Base-by-base conservation (phyloP, 257 asterid species). In the Solanum medicagineum region DNA sequence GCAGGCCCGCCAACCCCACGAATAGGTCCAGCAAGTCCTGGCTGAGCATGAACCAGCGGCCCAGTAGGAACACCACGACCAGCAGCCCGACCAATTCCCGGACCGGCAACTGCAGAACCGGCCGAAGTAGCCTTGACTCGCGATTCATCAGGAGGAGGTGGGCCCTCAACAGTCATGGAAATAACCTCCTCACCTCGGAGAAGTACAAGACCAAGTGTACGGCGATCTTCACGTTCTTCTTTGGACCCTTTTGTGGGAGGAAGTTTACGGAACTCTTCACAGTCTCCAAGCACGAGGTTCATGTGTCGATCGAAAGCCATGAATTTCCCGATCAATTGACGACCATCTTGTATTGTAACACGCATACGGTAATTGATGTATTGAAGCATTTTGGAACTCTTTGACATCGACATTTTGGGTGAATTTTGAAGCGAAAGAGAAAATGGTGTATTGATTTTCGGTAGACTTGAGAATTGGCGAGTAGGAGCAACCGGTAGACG, bases 281-380 rank as follows among this genome's bases (percentile, higher is more conserved):
- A 95, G 86, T 95, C 98, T 49, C 98, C 98, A 85, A 95, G 94
- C 7, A 95, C 98, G 85, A 94, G 94, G 80, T 94, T 95, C 98
- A 94, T 95, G 92, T 95, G 97, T 3, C 98, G 95, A 85, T 95
- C 98, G 91, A 95, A 94, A 3, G 98, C 99, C 99, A 95, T 94
- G 92, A 95, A 95, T 71, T 95, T 95, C 0, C 98, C 99, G 87
- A 95, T 90, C 66, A 95, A 88, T 75, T 95, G 98, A 59, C 99
- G 99, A 57, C 97, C 98, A 74, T 94, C 99, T 26, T 93, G 97
- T 89, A 95, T 95, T 80, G 97, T 95, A 49, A 95, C 98, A 19
- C 99, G 92, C 99, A 95, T 95, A 0, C 99, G 93, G 92, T 95
- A 95, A 75, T 94, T 94, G 84, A 95, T 95, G 93, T 93, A 93